Conservation (phyloP, 2,329 filamentous ascomycete genomes). For the Cordyceps militaris region DNA sequence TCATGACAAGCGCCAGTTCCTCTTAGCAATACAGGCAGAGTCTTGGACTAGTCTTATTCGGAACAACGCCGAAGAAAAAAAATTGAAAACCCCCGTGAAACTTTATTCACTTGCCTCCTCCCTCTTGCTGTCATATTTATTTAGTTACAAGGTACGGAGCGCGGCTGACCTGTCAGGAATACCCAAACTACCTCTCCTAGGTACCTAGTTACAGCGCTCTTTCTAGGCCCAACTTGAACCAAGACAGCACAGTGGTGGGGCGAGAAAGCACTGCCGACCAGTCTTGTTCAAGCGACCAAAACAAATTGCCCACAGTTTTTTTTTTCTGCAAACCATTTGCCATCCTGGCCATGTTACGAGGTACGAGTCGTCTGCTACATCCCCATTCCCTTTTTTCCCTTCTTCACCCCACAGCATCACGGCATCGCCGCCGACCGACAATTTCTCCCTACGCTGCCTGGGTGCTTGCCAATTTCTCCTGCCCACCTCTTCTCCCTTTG, state of each 20-base stretch:
- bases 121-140: no score
- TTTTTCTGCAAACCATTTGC: conserved; percentile 12
- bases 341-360: neutral
- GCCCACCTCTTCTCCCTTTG: conserved; percentile 15
- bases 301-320: conserved; percentile 19
- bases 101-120: no score
- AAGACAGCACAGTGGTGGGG: conserved; percentile 3
- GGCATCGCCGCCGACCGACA: conserved; percentile 21
- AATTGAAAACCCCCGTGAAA: no score
- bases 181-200: no score
- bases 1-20: neutral
- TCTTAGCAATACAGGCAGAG: no score
- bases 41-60: no score
- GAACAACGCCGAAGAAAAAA: no score
- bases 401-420: conserved; percentile 22
- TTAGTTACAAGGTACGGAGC: no score
- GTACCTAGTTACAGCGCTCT: no score
- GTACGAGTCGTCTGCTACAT: conserved; percentile 16
- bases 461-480: conserved; percentile 19
- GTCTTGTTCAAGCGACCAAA: conserved; percentile 18
- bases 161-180: no score
- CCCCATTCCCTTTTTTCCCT: conserved; percentile 22
- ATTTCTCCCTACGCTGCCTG: conserved; percentile 14
- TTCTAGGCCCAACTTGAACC: no score
- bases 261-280: conserved; percentile 11